Percentiles rank a stretch among this genome's conserved stretches.
These are phyloP conservation scores for Claviceps digitariae DNA, from an alignment of 2,329 filamentous ascomycete species.

Conservation along the genomic window DNA sequence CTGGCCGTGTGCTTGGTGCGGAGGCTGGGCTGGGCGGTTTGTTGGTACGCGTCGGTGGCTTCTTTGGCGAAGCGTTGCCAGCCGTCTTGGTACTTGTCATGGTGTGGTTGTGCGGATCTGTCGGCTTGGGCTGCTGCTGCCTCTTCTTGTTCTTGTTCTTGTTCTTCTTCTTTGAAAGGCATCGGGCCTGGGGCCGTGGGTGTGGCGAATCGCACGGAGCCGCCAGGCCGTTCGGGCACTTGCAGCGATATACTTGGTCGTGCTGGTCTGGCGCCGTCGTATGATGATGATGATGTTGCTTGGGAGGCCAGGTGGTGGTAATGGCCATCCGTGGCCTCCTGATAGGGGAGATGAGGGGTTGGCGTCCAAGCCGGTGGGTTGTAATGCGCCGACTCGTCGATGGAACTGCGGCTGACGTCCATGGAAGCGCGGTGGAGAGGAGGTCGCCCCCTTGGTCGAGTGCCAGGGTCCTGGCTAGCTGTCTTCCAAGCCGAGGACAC, in stretches of 20 bases:
- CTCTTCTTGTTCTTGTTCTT: too few relatives aligned
- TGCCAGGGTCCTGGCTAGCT: constrained; percentile 44
- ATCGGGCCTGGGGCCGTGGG: constrained; percentile 25
- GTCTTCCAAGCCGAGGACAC: constrained; percentile 85
- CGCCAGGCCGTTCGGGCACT: constrained; percentile 38
- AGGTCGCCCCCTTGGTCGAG: constrained; percentile 67
- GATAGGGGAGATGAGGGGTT: too few relatives aligned
- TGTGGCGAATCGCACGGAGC: constrained; percentile 49
- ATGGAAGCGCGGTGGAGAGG: constrained; percentile 49
- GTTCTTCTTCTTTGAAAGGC: constrained; percentile 29
- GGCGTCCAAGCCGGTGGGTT: constrained; percentile 45
- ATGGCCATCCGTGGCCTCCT: too few relatives aligned
- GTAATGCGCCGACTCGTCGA: constrained; percentile 50
- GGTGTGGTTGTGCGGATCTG: too few relatives aligned
- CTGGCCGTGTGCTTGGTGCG: too few relatives aligned
- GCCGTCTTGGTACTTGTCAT: constrained; percentile 4
- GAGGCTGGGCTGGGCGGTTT: too few relatives aligned
- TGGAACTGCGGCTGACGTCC: constrained; percentile 38
- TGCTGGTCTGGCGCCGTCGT: constrained; percentile 14
- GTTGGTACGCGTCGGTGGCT: constrained; percentile 10
- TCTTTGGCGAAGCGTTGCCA: constrained; percentile 12
- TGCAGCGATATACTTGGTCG: constrained; percentile 27
- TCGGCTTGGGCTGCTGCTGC: too few relatives aligned
- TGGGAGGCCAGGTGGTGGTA: not conserved
- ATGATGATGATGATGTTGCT: not conserved